Evolutionary conservation across 1,284 basidiomycete genomes (phyloP).

Genomic region (Cutaneotrichosporon dermatis): DNA sequence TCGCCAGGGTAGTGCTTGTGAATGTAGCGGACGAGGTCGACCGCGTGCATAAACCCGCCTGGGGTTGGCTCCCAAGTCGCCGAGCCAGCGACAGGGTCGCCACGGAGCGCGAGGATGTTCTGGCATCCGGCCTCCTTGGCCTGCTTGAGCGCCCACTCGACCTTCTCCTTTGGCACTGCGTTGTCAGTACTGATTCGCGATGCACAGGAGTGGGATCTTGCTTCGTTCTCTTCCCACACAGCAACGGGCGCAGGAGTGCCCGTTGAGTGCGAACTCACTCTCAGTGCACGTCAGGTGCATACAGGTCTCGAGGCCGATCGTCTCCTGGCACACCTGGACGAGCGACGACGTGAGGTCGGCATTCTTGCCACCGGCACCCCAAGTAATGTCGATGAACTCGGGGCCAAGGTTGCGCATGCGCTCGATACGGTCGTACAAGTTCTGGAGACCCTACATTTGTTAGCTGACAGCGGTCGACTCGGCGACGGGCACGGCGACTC

Average conservation of each 20-base stretch:
- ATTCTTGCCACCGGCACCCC: slow-evolving; percentile 94
- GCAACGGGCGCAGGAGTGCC: no score
- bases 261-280: slow-evolving; percentile 48
- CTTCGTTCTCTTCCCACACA: no score
- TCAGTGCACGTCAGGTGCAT: slow-evolving; percentile 99
- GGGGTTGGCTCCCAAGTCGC: slow-evolving; percentile 87
- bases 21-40: slow-evolving; percentile 86
- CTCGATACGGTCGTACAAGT: slow-evolving; percentile 92
- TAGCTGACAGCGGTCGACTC: slow-evolving; percentile 8
- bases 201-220: no score
- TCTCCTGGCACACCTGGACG: slow-evolving; percentile 88
- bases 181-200: no score
- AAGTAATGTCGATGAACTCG: slow-evolving; percentile 98
- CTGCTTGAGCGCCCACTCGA: slow-evolving; percentile 86
- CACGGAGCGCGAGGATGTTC: slow-evolving; percentile 91
- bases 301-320: slow-evolving; percentile 91
- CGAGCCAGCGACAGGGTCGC: slow-evolving; percentile 83
- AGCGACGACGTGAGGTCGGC: slow-evolving; percentile 90
- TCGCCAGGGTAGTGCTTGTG: slow-evolving; percentile 75
- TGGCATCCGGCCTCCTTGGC: slow-evolving; percentile 88
- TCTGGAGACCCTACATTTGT: slow-evolving; percentile 72
- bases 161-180: slow-evolving; percentile 79
- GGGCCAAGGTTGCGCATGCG: slow-evolving; percentile 94
- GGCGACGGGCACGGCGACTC: slow-evolving; percentile 10
- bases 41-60: slow-evolving; percentile 80